Evolutionary conservation across 768 basidiomycete genomes (phyloP).

Genomic region (Arthromyces matolae): DNA sequence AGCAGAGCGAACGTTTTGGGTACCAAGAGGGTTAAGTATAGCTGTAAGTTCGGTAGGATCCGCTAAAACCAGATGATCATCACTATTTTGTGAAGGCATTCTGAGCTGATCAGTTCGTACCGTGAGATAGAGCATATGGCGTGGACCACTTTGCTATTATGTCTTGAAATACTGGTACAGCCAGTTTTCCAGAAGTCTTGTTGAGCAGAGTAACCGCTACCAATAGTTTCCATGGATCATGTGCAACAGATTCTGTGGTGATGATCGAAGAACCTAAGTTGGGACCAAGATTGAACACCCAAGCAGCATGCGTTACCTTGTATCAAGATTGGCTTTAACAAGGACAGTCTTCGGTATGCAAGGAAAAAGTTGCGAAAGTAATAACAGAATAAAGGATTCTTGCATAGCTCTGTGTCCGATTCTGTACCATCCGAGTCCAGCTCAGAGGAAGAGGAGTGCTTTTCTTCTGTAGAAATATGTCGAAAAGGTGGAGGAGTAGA

Average conservation of each 20-base stretch:
- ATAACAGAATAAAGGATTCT: constrained; percentile 26
- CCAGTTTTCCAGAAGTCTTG: constrained; percentile 59
- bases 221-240: constrained; percentile 67
- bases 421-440: not conserved
- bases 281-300: not conserved
- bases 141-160: constrained; percentile 58
- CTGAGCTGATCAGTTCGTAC: constrained; percentile 27
- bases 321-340: constrained; percentile 34
- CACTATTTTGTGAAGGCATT: not conserved
- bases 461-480: no score
- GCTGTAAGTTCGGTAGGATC: constrained; percentile 39
- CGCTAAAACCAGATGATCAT: constrained; percentile 29
- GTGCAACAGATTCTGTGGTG: constrained; percentile 43
- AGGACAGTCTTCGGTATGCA: constrained; percentile 21
- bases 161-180: constrained; percentile 62
- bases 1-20: constrained; percentile 51
- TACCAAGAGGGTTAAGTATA: constrained; percentile 53
- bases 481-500: not conserved
- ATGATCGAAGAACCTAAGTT: not conserved
- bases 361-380: constrained; percentile 21
- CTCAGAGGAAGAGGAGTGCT: constrained; percentile 1
- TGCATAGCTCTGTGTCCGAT: not conserved
- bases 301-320: constrained; percentile 28
- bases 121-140: constrained; percentile 49
- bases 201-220: constrained; percentile 68